Base-by-base conservation (phyloP, 441 rosid species). In the Pelargonium fulgidum region DNA sequence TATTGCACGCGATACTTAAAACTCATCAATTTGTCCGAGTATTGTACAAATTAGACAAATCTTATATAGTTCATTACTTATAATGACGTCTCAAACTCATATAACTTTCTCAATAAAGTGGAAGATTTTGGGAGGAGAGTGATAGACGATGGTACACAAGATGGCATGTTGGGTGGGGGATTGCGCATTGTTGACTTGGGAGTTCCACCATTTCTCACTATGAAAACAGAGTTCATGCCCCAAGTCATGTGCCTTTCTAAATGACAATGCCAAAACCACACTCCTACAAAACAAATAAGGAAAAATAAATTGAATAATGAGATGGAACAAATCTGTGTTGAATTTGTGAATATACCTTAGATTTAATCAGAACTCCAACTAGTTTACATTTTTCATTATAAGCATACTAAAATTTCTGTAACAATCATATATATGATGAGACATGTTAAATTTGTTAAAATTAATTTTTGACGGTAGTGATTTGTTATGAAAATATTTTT, bases 211-310 rank as follows among this genome's bases (percentile, higher is more conserved):
- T 75, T 65, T 67, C 68, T 78, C 16, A 78, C 78, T 3, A 77
- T 78, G 26, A 81, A n/a, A 0, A 73, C 79, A 0, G 75, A 72
- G 22, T 26, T 39, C 81, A 80, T 80, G 9, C 83, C 81, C 83
- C 79, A 75, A 0, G 58, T 69, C 2, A 64, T 48, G 44, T 80
- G 81, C 10, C 68, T 50, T 0, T 80, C 79, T 20, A 62, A 67
- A 56, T 80, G 82, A 64, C 80, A 76, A 29, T 80, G 82, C 74
- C 72, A 66, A 11, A 76, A 26, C 82, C 82, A 79, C 0, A 76
- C 82, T 10, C 79, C 77, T 73, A 72, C 58, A 2, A 0, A 50
- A 26, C 29, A 54, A 0, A 9, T 5, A 52, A 13, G 24, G 11
- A 8, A 24, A 0, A 64, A 3, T 20, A 29, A 59, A 16, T 42